These are phyloP conservation scores for Saitozyma sp. DNA, from an alignment of 768 basidiomycete species.

Conservation along the genomic window DNA sequence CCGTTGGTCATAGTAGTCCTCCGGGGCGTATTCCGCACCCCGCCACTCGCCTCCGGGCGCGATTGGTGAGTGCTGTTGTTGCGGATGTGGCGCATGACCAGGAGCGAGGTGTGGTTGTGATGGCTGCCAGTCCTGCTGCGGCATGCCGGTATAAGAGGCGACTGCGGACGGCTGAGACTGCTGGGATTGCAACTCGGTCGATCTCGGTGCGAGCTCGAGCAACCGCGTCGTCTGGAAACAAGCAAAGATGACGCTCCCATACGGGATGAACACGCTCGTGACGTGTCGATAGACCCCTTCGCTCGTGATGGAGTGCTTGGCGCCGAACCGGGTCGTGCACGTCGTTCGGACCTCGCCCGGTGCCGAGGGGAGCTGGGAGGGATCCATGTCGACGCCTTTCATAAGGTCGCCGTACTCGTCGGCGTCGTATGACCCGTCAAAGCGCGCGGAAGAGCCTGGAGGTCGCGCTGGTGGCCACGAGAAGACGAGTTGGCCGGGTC, in stretches of 20 bases:
- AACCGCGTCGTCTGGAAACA: constrained; percentile 48
- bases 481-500: constrained; percentile 41
- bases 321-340: constrained; percentile 50
- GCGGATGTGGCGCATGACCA: too few relatives aligned
- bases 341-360: constrained; percentile 46
- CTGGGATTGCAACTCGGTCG: not conserved
- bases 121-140: too few relatives aligned
- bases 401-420: constrained; percentile 49
- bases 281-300: constrained; percentile 49
- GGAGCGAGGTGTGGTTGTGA: too few relatives aligned
- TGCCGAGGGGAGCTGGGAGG: constrained; percentile 24
- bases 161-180: too few relatives aligned
- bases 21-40: too few relatives aligned
- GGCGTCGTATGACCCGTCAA: constrained; percentile 49
- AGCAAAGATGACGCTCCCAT: constrained; percentile 47
- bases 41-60: too few relatives aligned
- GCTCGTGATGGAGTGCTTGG: constrained; percentile 44
- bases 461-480: constrained; percentile 50
- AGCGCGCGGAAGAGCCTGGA: constrained; percentile 10
- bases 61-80: too few relatives aligned
- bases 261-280: constrained; percentile 51
- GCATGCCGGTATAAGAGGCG: too few relatives aligned
- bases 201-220: constrained; percentile 17
- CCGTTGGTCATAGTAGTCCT: not conserved
- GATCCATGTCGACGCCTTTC: constrained; percentile 49